A percentile compares a stretch with the other conserved stretches of the same genome.
phyloP scores from a whole-genome alignment of 345 rosid genomes.

The Hirschfeldia incana region DNA sequence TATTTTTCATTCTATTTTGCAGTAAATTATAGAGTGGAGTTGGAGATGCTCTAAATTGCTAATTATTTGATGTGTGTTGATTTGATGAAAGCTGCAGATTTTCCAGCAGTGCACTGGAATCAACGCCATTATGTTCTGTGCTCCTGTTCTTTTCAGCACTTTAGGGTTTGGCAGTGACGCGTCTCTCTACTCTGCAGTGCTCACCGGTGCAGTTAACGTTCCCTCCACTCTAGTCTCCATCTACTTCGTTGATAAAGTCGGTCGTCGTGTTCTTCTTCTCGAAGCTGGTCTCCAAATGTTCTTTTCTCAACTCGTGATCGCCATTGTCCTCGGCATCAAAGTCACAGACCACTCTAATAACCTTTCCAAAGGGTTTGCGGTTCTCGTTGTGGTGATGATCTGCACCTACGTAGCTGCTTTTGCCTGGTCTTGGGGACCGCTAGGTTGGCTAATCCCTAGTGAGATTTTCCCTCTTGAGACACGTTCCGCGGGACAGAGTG shows the following conservation, averaged over 20 bases:
- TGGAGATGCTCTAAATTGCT: neutral
- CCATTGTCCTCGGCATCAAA: conserved; percentile 70
- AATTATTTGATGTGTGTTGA: neutral
- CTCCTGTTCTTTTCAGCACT: conserved; percentile 81
- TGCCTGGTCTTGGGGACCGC: conserved; percentile 99
- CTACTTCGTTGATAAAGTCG: conserved; percentile 81
- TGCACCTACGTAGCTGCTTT: conserved; percentile 84
- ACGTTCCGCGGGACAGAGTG: conserved; percentile 90
- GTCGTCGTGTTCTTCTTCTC: conserved; percentile 71
- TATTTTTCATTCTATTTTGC: too few species aligned
- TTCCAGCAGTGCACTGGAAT: conserved; percentile 95
- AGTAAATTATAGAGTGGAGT: too few species aligned
- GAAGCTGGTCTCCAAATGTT: conserved; percentile 97
- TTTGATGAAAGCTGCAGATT: conserved; percentile 44
- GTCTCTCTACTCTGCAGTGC: conserved; percentile 90
- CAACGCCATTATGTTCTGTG: conserved; percentile 96
- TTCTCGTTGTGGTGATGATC: conserved; percentile 71
- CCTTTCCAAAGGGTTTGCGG: conserved; percentile 48
- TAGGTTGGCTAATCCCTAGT: conserved; percentile 91
- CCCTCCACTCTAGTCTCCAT: conserved; percentile 78
- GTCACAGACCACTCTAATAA: conserved; percentile 60
- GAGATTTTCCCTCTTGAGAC: conserved; percentile 92
- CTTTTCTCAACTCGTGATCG: conserved; percentile 72
- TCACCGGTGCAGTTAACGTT: conserved; percentile 90
- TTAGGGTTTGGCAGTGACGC: conserved; percentile 78